phyloP scores from a whole-genome alignment of 2,329 filamentous ascomycete genomes.

The Magnaporthiopsis poae region DNA sequence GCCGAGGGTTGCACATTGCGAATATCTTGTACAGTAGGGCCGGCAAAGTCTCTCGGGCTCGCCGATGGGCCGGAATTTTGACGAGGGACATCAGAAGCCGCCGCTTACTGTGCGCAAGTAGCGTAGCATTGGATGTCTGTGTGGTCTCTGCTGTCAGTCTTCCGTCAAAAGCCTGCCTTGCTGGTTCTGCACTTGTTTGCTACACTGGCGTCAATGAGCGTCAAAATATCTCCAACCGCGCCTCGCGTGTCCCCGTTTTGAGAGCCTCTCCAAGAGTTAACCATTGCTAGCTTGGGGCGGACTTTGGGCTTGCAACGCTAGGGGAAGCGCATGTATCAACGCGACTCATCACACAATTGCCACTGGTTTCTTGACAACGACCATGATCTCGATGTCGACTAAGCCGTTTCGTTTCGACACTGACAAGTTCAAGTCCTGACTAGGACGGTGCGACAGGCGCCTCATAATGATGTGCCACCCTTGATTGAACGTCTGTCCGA shows the following conservation, averaged over 20 bases:
- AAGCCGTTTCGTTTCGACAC: not conserved
- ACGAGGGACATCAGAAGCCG: too few species aligned
- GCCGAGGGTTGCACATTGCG: too few species aligned
- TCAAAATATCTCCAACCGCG: not conserved
- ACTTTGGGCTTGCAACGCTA: too few species aligned
- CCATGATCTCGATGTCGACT: not conserved
- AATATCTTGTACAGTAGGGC: not conserved
- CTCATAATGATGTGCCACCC: not conserved
- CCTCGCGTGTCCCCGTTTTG: not conserved
- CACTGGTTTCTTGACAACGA: not conserved
- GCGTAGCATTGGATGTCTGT: too few species aligned
- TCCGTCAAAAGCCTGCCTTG: too few species aligned
- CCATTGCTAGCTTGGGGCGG: not conserved
- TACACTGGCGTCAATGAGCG: not conserved
- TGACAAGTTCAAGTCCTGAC: not conserved
- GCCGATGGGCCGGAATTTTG: not conserved
- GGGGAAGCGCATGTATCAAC: not conserved
- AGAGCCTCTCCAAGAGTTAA: not conserved
- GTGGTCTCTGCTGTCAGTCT: too few species aligned
- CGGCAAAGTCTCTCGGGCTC: not conserved
- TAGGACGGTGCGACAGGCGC: not conserved
- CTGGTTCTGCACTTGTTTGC: not conserved
- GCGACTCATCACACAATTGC: not conserved
- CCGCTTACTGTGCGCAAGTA: too few species aligned
- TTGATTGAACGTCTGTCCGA: not conserved